These are phyloP conservation scores for Bocquillonia castaneifolia DNA, from an alignment of 441 rosid species.

Conservation along the genomic window DNA sequence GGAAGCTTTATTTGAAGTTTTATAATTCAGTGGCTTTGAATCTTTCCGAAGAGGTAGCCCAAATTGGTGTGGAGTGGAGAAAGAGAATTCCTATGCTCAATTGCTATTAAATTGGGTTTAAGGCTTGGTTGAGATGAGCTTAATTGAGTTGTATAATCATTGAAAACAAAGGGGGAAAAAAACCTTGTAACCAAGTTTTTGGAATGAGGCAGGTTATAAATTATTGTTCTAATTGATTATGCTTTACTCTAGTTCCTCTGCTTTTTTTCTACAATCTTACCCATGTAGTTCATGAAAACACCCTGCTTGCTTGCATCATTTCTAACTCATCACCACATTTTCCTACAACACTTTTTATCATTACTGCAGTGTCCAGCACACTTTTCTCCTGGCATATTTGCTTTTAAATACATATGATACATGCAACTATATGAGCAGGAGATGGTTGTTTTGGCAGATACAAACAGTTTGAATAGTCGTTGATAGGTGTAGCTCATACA, in stretches of 20 bases:
- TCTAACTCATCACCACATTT: background rate
- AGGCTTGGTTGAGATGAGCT: too few species aligned
- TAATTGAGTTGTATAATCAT: slow-evolving; percentile 3
- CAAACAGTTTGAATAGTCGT: background rate
- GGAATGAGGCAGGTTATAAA: background rate
- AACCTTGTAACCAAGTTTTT: background rate
- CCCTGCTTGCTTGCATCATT: background rate
- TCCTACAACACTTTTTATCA: background rate
- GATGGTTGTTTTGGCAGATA: background rate
- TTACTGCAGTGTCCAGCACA: background rate
- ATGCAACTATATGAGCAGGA: too few species aligned
- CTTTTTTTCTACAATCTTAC: background rate
- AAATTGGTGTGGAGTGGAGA: too few species aligned
- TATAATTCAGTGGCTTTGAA: too few species aligned
- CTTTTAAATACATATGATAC: too few species aligned
- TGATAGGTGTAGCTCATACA: background rate
- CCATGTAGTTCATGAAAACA: background rate
- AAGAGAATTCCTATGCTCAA: too few species aligned
- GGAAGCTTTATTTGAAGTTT: background rate
- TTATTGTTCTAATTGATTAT: background rate
- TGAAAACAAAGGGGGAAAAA: background rate
- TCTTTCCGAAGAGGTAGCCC: too few species aligned
- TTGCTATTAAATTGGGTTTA: too few species aligned
- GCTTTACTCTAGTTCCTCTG: background rate
- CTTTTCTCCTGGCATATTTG: background rate